phyloP scores from a whole-genome alignment of 352 stramenopile species.

The Pythium scleroteichum region DNA sequence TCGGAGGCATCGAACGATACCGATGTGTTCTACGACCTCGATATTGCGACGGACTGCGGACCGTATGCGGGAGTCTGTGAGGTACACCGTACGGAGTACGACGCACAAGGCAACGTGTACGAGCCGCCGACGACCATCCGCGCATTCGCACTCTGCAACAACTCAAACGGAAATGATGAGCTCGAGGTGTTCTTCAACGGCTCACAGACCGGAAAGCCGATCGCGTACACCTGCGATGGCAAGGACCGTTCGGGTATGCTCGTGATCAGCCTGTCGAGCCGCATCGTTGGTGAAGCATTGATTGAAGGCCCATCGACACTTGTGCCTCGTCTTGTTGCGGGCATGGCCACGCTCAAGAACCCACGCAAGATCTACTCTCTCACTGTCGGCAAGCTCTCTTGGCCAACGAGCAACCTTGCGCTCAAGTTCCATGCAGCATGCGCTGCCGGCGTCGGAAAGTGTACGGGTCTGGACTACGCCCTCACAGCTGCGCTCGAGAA shows the following conservation, averaged over 20 bases:
- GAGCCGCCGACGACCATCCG: slow-evolving; percentile 14
- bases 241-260: slow-evolving; percentile 31
- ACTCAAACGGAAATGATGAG: slow-evolving; percentile 15
- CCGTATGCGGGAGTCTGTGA: slow-evolving; percentile 16
- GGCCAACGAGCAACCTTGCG: slow-evolving; percentile 40
- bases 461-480: slow-evolving; percentile 39
- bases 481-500: slow-evolving; percentile 23
- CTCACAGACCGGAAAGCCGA: slow-evolving; percentile 17
- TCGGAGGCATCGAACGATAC: slow-evolving; percentile 3
- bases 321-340: slow-evolving; percentile 2
- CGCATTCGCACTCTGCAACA: slow-evolving; percentile 20
- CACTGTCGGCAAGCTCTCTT: slow-evolving; percentile 43
- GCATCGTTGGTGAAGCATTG: slow-evolving; percentile 41
- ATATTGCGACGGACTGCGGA: slow-evolving; percentile 22
- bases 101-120: slow-evolving; percentile 11
- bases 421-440: slow-evolving; percentile 43
- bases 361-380: slow-evolving; percentile 46
- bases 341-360: slow-evolving; percentile 36
- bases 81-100: slow-evolving; percentile 16
- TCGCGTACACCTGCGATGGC: slow-evolving; percentile 29
- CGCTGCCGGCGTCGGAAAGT: slow-evolving; percentile 14
- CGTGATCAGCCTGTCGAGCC: slow-evolving; percentile 43
- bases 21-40: slow-evolving; percentile 24
- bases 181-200: slow-evolving; percentile 16
- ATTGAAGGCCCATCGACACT: slow-evolving; percentile 15